Conservation (phyloP, 1,284 basidiomycete species). For the Cryptococcus sp. region DNA sequence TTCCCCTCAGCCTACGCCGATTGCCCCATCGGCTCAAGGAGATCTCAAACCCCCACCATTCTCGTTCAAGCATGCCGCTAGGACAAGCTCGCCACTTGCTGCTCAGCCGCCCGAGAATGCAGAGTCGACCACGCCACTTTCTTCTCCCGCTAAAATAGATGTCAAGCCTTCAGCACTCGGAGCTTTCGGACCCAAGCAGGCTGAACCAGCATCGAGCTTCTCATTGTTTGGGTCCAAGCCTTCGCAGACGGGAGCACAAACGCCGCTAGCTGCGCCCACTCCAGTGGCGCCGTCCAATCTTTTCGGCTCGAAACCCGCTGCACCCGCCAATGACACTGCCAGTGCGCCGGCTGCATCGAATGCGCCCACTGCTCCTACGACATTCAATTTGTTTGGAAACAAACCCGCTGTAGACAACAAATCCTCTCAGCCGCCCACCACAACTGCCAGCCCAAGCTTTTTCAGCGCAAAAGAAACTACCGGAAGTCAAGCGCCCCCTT, state of each 20-base stretch:
- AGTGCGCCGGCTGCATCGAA: conserved; percentile 1
- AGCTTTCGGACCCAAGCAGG: conserved; percentile 7
- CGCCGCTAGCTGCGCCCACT: too few relatives aligned
- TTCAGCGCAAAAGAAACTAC: conserved; percentile 6
- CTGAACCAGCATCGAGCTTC: background rate
- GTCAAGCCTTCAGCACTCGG: conserved; percentile 3
- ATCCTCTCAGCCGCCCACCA: background rate
- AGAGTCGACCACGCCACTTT: conserved; percentile 23
- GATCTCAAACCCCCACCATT: conserved; percentile 16
- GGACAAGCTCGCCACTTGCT: conserved; percentile 44
- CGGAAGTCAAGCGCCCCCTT: background rate
- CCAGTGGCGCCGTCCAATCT: background rate
- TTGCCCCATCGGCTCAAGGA: background rate
- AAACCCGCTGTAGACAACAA: background rate
- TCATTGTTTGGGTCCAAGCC: too few relatives aligned
- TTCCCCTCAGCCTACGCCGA: conserved; percentile 4
- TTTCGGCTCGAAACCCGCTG: conserved; percentile 1
- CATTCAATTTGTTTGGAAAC: conserved; percentile 10
- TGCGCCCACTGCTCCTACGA: background rate
- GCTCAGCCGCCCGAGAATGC: conserved; percentile 30
- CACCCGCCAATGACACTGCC: background rate
- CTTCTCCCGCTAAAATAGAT: conserved; percentile 26
- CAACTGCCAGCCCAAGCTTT: conserved; percentile 14
- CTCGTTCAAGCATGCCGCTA: conserved; percentile 42
- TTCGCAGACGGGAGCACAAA: too few relatives aligned